These are phyloP conservation scores for Entomortierella beljakovae DNA, from an alignment of 192 early-diverging fungal species.

Conservation along the genomic window DNA sequence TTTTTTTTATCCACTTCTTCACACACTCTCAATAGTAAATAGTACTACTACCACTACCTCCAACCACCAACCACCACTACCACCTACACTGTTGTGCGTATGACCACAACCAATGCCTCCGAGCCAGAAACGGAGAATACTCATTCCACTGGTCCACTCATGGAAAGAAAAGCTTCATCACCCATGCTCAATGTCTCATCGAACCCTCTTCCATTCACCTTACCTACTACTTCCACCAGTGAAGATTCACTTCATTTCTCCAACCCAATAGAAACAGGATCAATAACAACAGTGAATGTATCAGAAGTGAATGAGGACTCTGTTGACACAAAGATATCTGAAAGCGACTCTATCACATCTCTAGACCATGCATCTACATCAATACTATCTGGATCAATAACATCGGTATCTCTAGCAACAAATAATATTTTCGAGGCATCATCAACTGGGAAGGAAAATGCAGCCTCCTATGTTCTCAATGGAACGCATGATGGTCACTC, in stretches of 20 bases:
- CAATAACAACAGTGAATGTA: neutral
- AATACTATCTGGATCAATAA: neutral
- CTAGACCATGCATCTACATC: neutral
- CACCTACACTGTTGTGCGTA: neutral
- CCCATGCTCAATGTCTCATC: constrained; percentile 1
- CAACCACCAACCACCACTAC: neutral
- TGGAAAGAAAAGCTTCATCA: constrained; percentile 16
- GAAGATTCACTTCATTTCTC: neutral
- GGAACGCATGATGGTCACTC: constrained; percentile 8
- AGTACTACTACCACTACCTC: too few relatives aligned
- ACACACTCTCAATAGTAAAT: neutral
- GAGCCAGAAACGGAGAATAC: constrained; percentile 20
- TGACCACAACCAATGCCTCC: constrained; percentile 30
- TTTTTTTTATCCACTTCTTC: neutral
- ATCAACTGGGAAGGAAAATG: constrained; percentile 2
- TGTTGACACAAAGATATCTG: neutral
- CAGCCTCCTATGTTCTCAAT: constrained; percentile 22
- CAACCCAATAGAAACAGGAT: constrained; percentile 1
- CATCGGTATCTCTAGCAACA: constrained; percentile 5
- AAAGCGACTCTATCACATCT: too few relatives aligned
- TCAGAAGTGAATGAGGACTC: neutral
- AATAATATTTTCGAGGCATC: neutral
- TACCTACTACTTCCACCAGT: neutral
- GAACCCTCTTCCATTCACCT: neutral
- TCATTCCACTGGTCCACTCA: neutral